A percentile compares a stretch with the other conserved stretches of the same genome.
Evolutionary conservation across 2,329 filamentous ascomycete genomes (phyloP).

Genomic region (Trichoderma aggressivum): DNA sequence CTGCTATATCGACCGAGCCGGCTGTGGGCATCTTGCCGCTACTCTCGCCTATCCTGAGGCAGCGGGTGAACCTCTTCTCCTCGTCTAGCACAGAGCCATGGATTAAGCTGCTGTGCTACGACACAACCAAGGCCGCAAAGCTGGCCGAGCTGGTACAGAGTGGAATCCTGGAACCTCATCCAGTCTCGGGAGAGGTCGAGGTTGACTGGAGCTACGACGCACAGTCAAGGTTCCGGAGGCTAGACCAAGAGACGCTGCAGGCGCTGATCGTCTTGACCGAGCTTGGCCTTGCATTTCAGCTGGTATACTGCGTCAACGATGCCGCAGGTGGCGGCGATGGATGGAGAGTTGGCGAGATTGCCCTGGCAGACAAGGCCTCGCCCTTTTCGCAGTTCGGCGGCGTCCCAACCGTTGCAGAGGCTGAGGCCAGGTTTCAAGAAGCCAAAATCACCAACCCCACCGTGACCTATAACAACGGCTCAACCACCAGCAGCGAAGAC

Average conservation of each 20-base stretch:
- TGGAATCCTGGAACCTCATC: conserved; percentile 72
- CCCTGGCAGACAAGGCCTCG: conserved; percentile 53
- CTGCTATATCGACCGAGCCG: conserved; percentile 56
- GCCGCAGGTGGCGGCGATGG: conserved; percentile 58
- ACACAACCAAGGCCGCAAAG: conserved; percentile 51
- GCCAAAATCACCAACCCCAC: conserved; percentile 27
- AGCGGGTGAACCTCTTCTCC: conserved; percentile 64
- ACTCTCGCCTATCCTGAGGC: conserved; percentile 63
- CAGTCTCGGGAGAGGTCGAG: conserved; percentile 75
- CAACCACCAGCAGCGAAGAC: conserved; percentile 20
- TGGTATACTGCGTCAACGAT: conserved; percentile 68
- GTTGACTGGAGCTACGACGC: conserved; percentile 65
- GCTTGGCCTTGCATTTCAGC: conserved; percentile 60
- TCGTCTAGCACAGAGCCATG: conserved; percentile 61
- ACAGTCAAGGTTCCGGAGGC: conserved; percentile 60
- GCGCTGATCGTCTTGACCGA: conserved; percentile 60
- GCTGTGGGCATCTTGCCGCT: conserved; percentile 55
- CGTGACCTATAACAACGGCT: conserved; percentile 18
- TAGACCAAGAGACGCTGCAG: conserved; percentile 74
- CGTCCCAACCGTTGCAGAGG: conserved; percentile 51
- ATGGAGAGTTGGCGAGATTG: conserved; percentile 72
- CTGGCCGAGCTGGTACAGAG: conserved; percentile 60
- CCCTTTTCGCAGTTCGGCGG: conserved; percentile 56
- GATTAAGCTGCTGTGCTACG: conserved; percentile 71
- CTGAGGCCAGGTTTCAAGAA: conserved; percentile 54